Percentiles rank a stretch among this genome's conserved stretches.
Conservation (phyloP, 225 moss, liverwort and hornwort genomes). For the Pseudoscleropodium purum region DNA sequence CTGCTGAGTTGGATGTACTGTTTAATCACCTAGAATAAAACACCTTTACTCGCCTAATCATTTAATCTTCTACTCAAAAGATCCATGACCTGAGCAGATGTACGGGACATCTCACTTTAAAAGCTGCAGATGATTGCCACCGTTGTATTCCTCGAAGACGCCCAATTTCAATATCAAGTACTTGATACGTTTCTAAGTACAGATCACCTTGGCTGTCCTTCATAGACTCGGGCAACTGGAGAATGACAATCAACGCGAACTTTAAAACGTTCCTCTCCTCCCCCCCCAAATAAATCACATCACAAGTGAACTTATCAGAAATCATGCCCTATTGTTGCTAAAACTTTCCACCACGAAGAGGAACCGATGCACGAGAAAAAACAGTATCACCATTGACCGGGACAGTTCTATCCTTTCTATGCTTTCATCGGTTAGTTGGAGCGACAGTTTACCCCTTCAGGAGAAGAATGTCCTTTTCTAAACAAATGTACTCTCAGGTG, state of each 20-base stretch:
- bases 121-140: constrained; percentile 83
- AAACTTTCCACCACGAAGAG: not conserved
- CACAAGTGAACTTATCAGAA: not conserved
- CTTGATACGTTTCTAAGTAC: constrained; percentile 94
- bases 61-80: not conserved
- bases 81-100: not conserved
- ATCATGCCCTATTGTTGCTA: not conserved
- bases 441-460: not conserved
- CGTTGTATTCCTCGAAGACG: constrained; percentile 87
- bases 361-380: not conserved
- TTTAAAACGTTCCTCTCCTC: not conserved
- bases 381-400: not conserved
- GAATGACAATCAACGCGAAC: not conserved
- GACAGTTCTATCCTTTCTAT: not conserved
- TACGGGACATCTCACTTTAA: constrained; percentile 54
- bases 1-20: not conserved
- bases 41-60: not conserved
- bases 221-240: constrained; percentile 92
- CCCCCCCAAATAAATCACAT: not conserved
- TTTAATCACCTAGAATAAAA: not conserved
- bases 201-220: constrained; percentile 91
- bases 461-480: not conserved
- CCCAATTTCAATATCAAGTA: constrained; percentile 87
- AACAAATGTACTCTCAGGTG: not conserved
- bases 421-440: not conserved